phyloP scores from a whole-genome alignment of 352 stramenopile genomes.

The Pythium monospermum region DNA sequence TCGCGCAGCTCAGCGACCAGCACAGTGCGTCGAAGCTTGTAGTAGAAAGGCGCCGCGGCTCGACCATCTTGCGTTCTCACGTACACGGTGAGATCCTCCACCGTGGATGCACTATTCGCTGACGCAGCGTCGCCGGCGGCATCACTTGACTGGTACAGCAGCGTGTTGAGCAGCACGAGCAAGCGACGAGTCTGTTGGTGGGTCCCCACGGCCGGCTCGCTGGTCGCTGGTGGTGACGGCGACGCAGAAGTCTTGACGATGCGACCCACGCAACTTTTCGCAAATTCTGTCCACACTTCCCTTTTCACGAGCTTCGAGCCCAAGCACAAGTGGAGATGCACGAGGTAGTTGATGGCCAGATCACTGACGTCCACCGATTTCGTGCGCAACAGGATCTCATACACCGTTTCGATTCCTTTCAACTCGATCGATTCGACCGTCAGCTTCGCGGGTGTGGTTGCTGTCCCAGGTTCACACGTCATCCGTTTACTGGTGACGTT shows the following conservation, averaged over 20 bases:
- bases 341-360: constrained; percentile 20
- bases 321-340: constrained; percentile 21
- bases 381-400: constrained; percentile 20
- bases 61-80: constrained; percentile 35
- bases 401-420: constrained; percentile 22
- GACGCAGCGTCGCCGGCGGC: neutral
- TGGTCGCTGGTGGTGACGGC: neutral
- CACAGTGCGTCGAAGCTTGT: constrained; percentile 29
- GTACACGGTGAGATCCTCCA: constrained; percentile 30
- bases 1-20: constrained; percentile 33
- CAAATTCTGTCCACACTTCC: constrained; percentile 24
- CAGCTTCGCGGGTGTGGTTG: neutral
- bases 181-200: constrained; percentile 28
- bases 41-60: constrained; percentile 28
- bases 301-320: constrained; percentile 22
- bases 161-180: constrained; percentile 67
- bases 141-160: constrained; percentile 49
- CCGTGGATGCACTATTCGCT: constrained; percentile 4
- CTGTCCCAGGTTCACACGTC: constrained; percentile 2
- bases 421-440: constrained; percentile 27
- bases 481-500: constrained; percentile 22
- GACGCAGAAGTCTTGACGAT: neutral
- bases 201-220: too few species aligned
- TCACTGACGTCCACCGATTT: constrained; percentile 10
- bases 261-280: constrained; percentile 10